Base-by-base conservation (phyloP, 768 basidiomycete genomes). In the Kwoniella dejecticola region DNA sequence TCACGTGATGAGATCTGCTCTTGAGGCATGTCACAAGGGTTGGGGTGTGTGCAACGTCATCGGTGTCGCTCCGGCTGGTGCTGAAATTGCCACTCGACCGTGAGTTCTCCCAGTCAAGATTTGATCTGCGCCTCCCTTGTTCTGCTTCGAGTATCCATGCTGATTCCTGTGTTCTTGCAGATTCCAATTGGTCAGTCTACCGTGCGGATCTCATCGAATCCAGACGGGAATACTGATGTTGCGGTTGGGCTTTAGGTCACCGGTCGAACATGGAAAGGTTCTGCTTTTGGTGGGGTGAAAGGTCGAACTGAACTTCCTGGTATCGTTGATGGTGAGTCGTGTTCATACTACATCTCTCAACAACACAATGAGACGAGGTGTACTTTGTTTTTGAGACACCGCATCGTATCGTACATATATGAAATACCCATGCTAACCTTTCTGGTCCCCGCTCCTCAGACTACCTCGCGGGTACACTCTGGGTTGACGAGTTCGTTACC, bases 1-100 rank as follows among this genome's bases (percentile, higher is more conserved):
- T 10, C 82, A 91, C 27, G 92, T 95, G 65, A 97, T 96, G 94
- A 86, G 94, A 63, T 82, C 88, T 49, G 96, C 96, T 24, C 85
- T 99, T 47, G 96, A 99, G 81, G 90, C 93, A n/a, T 97, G 93
- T 79, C 96, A 99, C 81, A 98, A 98, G 78, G 96, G 96, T 13
- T 99, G 96, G 96, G 96, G 96, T 69, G 88, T 97, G 42, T 91
- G 88, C 59, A 97, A 91, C 57, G 77, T 99, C 67, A 97, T 99
- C 62, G 95, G 95, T 62, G 96, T 99, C 41, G 96, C 96, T 3
- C 92, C 93, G 23, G 92, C 96, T 19, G 96, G 96, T 6, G 88
- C 96, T 72, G 96, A 98, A 80, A 92, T 94, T 64, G 84, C 88
- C 11, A 94, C 92, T 38, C 83, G 92, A 64, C 92, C 92, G 84